A percentile compares a stretch with the other conserved stretches of the same genome.
Evolutionary conservation across 129 eudicot species (phyloP).

Genomic region (Apium graveolens): DNA sequence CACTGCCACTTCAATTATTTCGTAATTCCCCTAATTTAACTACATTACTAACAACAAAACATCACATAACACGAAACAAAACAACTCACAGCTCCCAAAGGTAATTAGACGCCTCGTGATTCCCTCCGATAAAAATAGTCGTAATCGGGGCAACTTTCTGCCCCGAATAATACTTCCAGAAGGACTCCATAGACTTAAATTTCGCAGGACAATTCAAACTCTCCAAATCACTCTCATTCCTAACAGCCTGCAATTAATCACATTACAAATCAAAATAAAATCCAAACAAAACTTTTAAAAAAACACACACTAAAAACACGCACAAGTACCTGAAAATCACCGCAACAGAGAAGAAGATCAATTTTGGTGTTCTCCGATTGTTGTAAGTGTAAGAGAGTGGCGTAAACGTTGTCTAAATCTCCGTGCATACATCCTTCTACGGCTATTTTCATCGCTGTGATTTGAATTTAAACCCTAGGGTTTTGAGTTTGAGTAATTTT

Average conservation of each 20-base stretch:
- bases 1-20: no score
- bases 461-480: background rate
- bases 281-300: background rate
- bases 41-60: no score
- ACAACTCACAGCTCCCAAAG: constrained; percentile 15
- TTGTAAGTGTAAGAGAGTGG: constrained; percentile 67
- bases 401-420: constrained; percentile 83
- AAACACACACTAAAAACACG: background rate
- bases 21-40: background rate
- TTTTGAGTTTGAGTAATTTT: background rate
- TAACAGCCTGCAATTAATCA: constrained; percentile 54
- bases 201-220: constrained; percentile 69
- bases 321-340: constrained; percentile 74
- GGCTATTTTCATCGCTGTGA: constrained; percentile 62
- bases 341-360: constrained; percentile 90
- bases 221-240: constrained; percentile 77
- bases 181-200: constrained; percentile 67
- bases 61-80: background rate
- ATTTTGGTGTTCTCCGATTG: constrained; percentile 50
- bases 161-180: constrained; percentile 94
- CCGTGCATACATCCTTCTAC: constrained; percentile 99
- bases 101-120: constrained; percentile 93
- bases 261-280: background rate
- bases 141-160: constrained; percentile 84
- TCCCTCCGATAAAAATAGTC: constrained; percentile 92